Evolutionary conservation across 352 stramenopile species (phyloP), one percentile per base, ranked within the genome.

Genomic region (Globisporangium cystogenes): DNA sequence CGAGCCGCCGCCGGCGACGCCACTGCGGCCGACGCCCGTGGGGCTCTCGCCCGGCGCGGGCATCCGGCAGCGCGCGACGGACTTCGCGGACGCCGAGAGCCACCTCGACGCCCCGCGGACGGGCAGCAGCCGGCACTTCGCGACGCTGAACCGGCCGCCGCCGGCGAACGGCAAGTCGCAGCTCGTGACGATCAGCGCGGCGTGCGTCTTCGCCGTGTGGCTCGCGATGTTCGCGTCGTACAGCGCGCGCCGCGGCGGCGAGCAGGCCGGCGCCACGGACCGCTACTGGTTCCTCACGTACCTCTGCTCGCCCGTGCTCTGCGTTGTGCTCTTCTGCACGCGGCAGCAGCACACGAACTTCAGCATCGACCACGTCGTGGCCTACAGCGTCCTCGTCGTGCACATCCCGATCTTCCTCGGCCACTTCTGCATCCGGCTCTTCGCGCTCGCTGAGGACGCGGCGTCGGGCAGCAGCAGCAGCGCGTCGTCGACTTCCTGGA

Each of bases 361-460:
- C 58, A 76, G 68, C 50, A 86, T 91, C 35, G 75, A 94, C 36
- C 68, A 89, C 44, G 69, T 87, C 10, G 69, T 90, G 43, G 68
- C 76, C 5, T 94, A 92, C 63, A 76, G 73, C n/a, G 62, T 74
- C 10, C 44, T 94, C n/a, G 56, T 94, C 27, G 74, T 90, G 14
- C 83, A 94, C 48, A 48, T 94, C 0, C 83, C 83, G 24, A 58
- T 91, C 26, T 94, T 90, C 62, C 68, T 94, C 23, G 83, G 83
- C 3, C 83, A 94, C 41, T 65, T 94, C 12, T 90, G 83, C 50
- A 72, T 94, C 36, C 65, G 74, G 14, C 57, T 94, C 12, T 94
- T 94, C 44, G 67, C 76, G 10, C 53, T 92, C 36, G 72, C 74
- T 4, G 78, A 89, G 48, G 59, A 57, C 37, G n/a, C n/a, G n/a